Evolutionary conservation across 441 rosid species (phyloP), one percentile per base, ranked within the genome.

Genomic region (Lepidium campestre): DNA sequence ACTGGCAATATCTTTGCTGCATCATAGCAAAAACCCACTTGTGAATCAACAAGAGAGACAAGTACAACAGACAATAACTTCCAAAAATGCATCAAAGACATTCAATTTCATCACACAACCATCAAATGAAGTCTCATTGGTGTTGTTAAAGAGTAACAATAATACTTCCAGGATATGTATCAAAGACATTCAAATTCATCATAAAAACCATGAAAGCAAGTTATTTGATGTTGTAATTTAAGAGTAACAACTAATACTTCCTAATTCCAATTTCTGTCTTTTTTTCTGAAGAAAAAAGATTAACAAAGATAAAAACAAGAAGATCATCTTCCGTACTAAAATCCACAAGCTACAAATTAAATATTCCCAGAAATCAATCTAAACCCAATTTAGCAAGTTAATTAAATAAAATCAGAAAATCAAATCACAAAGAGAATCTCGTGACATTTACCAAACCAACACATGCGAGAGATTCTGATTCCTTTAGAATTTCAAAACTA

Each of bases 1-100:
- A 92, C 98, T 5, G 95, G 96, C 64, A 82, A 86, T 76, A 91
- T 88, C 64, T 91, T 91, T 81, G 85, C 87, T 85, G 85, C 87
- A 81, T 72, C 15, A 53, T 44, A 34, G 72, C 80, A 44, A 82
- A 83, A n/a, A 82, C 20, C 19, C 80, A 61, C 74, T 79, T 66
- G 70, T 76, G 12, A 49, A 81, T 39, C 25, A 76, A 65, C 39
- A 78, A 75, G 11, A 44, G 14, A 80, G 19, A 15, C 19, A 5
- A 79, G 76, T 59, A n/a, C n/a, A 81, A 64, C 49, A 77, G 34
- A 56, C 75, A 82, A 49, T 78, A 81, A 13, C 66, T 65, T 7
- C 68, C 35, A 65, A 35, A 79, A 81, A 55, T 77, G 82, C 4
- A 83, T 83, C 11, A 79, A 63, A 57, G n/a, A n/a, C n/a, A n/a